Percentiles rank a stretch among this genome's conserved stretches.
Conservation (phyloP, 2,329 filamentous ascomycete genomes). For the Fusarium secorum region DNA sequence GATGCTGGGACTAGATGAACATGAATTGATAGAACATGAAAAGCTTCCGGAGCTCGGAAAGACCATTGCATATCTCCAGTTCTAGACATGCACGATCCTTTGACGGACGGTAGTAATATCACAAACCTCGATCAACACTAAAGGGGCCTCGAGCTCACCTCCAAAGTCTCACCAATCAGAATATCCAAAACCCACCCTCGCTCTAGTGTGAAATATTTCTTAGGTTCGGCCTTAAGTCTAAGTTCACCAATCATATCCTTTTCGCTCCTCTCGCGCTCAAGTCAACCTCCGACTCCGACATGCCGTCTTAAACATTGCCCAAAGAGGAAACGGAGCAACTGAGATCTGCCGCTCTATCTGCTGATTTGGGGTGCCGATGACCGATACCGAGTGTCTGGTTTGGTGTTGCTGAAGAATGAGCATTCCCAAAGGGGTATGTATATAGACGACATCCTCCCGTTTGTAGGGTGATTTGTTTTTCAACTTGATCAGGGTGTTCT, state of each 20-base stretch:
- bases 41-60: background rate
- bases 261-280: slow-evolving; percentile 33
- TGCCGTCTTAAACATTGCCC: slow-evolving; percentile 9
- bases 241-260: slow-evolving; percentile 16
- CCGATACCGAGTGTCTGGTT: slow-evolving; percentile 15
- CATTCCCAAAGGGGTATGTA: background rate
- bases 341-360: slow-evolving; percentile 2
- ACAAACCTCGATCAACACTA: background rate
- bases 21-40: background rate
- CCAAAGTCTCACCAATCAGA: background rate
- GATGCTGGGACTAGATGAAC: background rate
- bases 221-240: background rate
- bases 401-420: background rate
- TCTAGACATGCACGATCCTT: background rate
- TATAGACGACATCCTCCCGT: background rate
- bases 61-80: background rate
- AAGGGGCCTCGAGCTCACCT: background rate
- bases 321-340: slow-evolving; percentile 27
- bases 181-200: background rate
- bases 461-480: background rate
- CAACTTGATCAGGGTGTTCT: background rate
- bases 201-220: background rate
- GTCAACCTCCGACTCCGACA: slow-evolving; percentile 39
- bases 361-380: slow-evolving; percentile 29
- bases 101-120: background rate